These are phyloP conservation scores for Aureobasidium leucospermi DNA, from an alignment of 2,329 filamentous ascomycete genomes.

Conservation along the genomic window DNA sequence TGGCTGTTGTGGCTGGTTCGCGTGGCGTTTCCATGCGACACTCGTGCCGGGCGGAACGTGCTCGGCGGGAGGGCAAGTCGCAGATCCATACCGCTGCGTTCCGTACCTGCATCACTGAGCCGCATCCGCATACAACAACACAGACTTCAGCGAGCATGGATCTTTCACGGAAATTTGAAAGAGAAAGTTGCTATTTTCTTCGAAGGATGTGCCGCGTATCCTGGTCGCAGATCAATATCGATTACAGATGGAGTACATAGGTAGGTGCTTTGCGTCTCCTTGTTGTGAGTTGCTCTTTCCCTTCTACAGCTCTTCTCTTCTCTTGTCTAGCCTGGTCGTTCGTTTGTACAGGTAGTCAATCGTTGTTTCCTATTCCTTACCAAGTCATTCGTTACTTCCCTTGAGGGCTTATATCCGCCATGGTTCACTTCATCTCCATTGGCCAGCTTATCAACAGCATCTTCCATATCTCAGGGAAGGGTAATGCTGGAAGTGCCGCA, in stretches of 20 bases:
- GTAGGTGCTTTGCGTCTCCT: background rate
- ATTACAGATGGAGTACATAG: background rate
- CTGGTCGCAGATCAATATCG: background rate
- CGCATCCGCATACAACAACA: background rate
- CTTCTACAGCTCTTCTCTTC: background rate
- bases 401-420: background rate
- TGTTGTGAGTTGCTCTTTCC: background rate
- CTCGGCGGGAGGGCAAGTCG: background rate
- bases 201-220: background rate
- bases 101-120: slow-evolving; percentile 3
- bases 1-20: background rate
- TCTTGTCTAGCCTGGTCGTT: background rate
- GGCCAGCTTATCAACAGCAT: background rate
- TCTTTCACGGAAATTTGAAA: background rate
- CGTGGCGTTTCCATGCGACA: background rate
- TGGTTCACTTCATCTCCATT: background rate
- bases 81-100: background rate
- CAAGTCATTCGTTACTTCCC: background rate
- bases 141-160: background rate
- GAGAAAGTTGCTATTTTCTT: background rate
- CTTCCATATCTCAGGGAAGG: background rate
- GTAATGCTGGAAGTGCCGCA: background rate
- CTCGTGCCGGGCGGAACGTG: background rate
- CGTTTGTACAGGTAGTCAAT: background rate
- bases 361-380: background rate